Percentiles rank a stretch among this genome's conserved stretches.
Evolutionary conservation across 208 protist genomes (phyloP).

Genomic region (Leishmania gerbilli): DNA sequence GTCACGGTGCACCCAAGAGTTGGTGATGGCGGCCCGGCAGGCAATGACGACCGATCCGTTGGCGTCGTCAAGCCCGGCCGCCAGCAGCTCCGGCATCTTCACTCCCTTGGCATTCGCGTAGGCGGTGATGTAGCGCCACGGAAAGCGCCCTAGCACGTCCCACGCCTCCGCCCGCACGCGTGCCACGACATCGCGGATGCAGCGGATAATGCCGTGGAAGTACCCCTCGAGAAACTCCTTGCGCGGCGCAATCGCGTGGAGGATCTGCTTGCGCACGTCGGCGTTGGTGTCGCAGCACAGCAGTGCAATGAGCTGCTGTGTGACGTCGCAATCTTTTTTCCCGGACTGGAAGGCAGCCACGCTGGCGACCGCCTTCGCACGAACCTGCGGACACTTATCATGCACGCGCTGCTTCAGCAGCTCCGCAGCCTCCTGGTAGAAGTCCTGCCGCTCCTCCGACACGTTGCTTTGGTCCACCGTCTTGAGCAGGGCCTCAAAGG

Average conservation of each 20-base stretch:
- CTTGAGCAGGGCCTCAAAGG: slow-evolving; percentile 72
- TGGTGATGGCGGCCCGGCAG: slow-evolving; percentile 76
- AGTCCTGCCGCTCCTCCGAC: slow-evolving; percentile 80
- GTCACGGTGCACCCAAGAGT: slow-evolving; percentile 87
- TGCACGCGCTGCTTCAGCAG: slow-evolving; percentile 82
- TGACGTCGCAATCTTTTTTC: slow-evolving; percentile 84
- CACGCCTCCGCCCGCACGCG: slow-evolving; percentile 83
- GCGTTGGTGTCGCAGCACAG: slow-evolving; percentile 81
- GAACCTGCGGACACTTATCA: slow-evolving; percentile 74
- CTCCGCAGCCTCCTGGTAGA: slow-evolving; percentile 82
- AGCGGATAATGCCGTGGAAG: slow-evolving; percentile 86
- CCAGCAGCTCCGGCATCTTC: slow-evolving; percentile 52
- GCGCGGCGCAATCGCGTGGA: slow-evolving; percentile 65
- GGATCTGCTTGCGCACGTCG: slow-evolving; percentile 81
- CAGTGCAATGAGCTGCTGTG: slow-evolving; percentile 82
- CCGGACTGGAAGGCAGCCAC: slow-evolving; percentile 83
- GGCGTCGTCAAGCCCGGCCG: slow-evolving; percentile 60
- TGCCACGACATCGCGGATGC: slow-evolving; percentile 71
- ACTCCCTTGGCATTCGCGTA: slow-evolving; percentile 73
- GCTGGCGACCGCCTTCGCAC: slow-evolving; percentile 67
- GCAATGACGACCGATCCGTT: slow-evolving; percentile 76
- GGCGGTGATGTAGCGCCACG: slow-evolving; percentile 82
- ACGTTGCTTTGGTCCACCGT: slow-evolving; percentile 79
- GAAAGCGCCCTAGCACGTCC: slow-evolving; percentile 83
- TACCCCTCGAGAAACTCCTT: slow-evolving; percentile 91